Conservation (phyloP, 2,329 filamentous ascomycete genomes). For the Ophiostoma novo-ulmi region DNA sequence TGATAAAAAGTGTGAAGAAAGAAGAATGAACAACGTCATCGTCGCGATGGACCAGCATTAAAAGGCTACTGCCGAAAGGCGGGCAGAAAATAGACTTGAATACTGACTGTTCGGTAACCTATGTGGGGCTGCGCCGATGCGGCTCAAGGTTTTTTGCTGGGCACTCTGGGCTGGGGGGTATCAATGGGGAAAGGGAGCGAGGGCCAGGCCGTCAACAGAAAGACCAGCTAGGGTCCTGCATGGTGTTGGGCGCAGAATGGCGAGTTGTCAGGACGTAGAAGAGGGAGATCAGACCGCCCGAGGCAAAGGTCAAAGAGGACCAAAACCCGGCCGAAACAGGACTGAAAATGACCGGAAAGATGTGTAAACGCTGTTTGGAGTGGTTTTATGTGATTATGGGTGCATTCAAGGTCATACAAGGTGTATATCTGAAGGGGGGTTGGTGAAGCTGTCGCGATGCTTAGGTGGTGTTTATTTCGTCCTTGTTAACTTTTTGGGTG, state of each 20-base stretch:
- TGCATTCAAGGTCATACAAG: no score
- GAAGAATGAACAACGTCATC: slow-evolving; percentile 17
- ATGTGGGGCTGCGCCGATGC: slow-evolving; percentile 29
- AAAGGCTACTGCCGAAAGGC: slow-evolving; percentile 18
- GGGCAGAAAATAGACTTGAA: slow-evolving; percentile 17
- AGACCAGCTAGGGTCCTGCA: background rate
- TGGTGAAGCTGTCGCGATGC: background rate
- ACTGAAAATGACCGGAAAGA: background rate
- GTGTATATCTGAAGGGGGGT: background rate
- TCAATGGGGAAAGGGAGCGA: slow-evolving; percentile 5
- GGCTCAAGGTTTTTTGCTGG: slow-evolving; percentile 22
- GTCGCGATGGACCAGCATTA: slow-evolving; percentile 17
- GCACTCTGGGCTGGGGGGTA: slow-evolving; percentile 1
- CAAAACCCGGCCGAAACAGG: background rate
- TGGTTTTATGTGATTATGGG: background rate
- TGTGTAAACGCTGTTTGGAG: background rate
- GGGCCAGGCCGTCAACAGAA: slow-evolving; percentile 18
- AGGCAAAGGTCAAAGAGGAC: background rate
- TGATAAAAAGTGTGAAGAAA: background rate
- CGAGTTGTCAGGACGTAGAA: background rate
- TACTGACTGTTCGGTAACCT: slow-evolving; percentile 18
- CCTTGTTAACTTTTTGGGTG: background rate
- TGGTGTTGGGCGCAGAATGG: slow-evolving; percentile 13
- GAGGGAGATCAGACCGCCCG: background rate
- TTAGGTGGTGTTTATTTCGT: background rate